Evolutionary conservation across 2,329 filamentous ascomycete genomes (phyloP).

Genomic region (Paracorniculantispora psalliotae): DNA sequence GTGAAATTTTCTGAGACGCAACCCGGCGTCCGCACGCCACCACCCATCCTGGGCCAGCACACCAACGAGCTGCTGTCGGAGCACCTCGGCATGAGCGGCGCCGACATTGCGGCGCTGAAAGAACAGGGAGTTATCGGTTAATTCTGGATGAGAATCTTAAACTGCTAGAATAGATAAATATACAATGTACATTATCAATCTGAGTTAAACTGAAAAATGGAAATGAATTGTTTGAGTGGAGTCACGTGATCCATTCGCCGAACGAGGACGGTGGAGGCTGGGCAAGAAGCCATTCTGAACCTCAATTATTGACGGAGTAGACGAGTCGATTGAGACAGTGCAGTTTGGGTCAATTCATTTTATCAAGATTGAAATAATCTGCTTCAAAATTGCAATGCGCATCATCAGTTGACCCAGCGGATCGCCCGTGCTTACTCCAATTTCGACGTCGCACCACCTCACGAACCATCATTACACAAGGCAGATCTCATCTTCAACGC

Average conservation of each 20-base stretch:
- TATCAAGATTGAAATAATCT: not conserved
- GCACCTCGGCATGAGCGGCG: conserved; percentile 55
- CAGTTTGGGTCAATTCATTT: too few relatives aligned
- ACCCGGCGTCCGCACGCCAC: conserved; percentile 69
- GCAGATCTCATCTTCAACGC: not conserved
- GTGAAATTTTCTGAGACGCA: conserved; percentile 86
- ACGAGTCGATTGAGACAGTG: too few relatives aligned
- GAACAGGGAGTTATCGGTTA: conserved; percentile 61
- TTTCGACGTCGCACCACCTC: not conserved
- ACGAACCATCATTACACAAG: not conserved
- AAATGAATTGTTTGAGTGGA: not conserved
- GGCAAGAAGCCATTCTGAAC: too few relatives aligned
- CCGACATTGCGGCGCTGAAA: conserved; percentile 58
- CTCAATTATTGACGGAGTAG: too few relatives aligned
- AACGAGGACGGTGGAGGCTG: not conserved
- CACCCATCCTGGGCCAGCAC: conserved; percentile 82
- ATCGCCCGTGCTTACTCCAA: not conserved
- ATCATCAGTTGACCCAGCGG: not conserved
- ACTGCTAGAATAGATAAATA: not conserved
- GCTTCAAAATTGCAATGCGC: not conserved
- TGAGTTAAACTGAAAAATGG: not conserved
- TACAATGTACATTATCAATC: not conserved
- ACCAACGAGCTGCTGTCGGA: conserved; percentile 69
- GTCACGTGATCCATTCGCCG: not conserved
- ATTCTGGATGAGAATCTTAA: not conserved